Evolutionary conservation across 805 yeast genomes (phyloP), one percentile per base, ranked within the genome.

Genomic region (Wickerhamiella sorbophila): DNA sequence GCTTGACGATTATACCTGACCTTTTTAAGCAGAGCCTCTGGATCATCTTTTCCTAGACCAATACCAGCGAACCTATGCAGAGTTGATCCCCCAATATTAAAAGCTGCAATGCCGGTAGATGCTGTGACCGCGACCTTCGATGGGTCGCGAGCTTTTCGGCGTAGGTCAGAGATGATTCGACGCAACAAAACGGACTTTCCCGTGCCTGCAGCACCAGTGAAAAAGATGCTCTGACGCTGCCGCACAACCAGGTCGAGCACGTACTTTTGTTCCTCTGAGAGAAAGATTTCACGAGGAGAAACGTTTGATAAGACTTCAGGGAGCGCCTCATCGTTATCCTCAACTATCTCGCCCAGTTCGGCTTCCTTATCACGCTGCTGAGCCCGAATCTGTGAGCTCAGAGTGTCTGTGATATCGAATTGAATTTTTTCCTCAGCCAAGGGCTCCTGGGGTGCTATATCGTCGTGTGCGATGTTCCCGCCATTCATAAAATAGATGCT

Each of bases 181-280:
- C 75, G 70, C 39, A 91, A 63, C n/a, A 91, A 64, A 3, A 91
- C 79, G 1, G 98, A 88, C 57, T 91, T 91, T 56, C 98, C 98
- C 0, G 98, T 91, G 53, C 98, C 98, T 0, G 98, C 98, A 27
- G 96, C 85, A 39, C 98, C 98, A 0, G 98, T 91, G 57, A 83
- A 91, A 56, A 91, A 91, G 2, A 91, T 62, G 45, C 79, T 83
- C 15, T 66, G 62, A 2, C 46, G 34, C 0, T 93, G 86, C 18
- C 65, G 55, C 35, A 72, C 60, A 0, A 79, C 94, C 41, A 82
- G 60, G 8, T 75, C 71, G 9, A 83, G 67, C 18, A 91, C 76
- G 19, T 53, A 52, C 41, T 60, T 56, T 57, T 76, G 83, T 56
- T 76, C 81, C 5, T 52, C 57, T 17, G 65, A 60, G 3, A 65